Evolutionary conservation across 352 stramenopile species (phyloP).

Genomic region (Aphanomyces invadans): DNA sequence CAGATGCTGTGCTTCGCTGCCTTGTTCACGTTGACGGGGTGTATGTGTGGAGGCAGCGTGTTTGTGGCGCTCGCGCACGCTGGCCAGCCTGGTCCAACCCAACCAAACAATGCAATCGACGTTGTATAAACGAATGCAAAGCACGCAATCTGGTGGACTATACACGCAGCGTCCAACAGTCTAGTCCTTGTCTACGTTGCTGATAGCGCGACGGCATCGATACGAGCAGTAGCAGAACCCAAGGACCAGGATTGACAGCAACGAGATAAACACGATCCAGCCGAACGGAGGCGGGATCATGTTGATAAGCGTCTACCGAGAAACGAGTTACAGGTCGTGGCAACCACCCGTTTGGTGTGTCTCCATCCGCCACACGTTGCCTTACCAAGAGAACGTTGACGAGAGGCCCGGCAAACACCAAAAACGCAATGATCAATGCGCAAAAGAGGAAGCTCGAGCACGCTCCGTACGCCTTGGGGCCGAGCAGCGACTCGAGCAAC

Average conservation of each 20-base stretch:
- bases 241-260: slow-evolving; percentile 34
- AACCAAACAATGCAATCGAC: too few species aligned
- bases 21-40: too few species aligned
- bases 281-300: slow-evolving; percentile 51
- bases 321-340: not conserved
- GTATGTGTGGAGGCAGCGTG: too few species aligned
- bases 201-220: slow-evolving; percentile 41
- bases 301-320: slow-evolving; percentile 57
- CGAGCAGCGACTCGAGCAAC: slow-evolving; percentile 68
- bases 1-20: too few species aligned
- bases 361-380: too few species aligned
- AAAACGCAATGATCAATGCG: slow-evolving; percentile 41
- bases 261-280: slow-evolving; percentile 47
- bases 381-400: slow-evolving; percentile 37
- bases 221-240: slow-evolving; percentile 45
- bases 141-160: too few species aligned
- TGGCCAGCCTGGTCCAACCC: too few species aligned
- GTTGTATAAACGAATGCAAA: too few species aligned
- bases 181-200: not conserved
- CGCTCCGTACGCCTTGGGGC: slow-evolving; percentile 57
- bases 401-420: slow-evolving; percentile 62
- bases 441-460: slow-evolving; percentile 62
- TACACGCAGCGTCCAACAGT: not conserved
- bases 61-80: too few species aligned
- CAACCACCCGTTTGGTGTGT: too few species aligned